Evolutionary conservation across 2,329 filamentous ascomycete genomes (phyloP).

Genomic region (Alternaria panax): DNA sequence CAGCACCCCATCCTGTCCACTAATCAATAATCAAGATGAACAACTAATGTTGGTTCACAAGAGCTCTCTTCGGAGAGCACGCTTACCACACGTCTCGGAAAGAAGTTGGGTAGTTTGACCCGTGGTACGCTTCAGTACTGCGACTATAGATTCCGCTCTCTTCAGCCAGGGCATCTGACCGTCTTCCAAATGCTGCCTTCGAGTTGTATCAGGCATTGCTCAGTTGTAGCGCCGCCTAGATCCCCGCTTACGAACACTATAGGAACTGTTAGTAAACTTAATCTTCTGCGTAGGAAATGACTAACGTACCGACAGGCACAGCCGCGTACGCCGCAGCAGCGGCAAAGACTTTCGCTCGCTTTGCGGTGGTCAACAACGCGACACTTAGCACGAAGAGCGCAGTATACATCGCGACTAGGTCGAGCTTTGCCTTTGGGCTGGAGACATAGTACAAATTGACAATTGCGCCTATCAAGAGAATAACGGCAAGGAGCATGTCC

Average conservation of each 20-base stretch:
- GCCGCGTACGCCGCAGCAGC: conserved; percentile 35
- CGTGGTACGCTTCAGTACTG: not conserved
- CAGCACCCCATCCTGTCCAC: not conserved
- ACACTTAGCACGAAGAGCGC: conserved; percentile 33
- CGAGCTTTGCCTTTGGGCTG: conserved; percentile 22
- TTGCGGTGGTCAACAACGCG: conserved; percentile 26
- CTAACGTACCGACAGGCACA: conserved; percentile 20
- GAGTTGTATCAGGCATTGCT: conserved; percentile 12
- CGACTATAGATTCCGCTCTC: not conserved
- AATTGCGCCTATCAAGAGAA: conserved; percentile 34
- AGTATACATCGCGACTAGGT: conserved; percentile 29
- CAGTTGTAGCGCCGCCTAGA: conserved; percentile 15
- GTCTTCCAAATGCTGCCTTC: conserved; percentile 15
- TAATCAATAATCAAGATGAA: not conserved
- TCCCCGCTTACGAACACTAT: conserved; percentile 30
- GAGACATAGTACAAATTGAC: conserved; percentile 25
- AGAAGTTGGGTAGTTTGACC: not conserved
- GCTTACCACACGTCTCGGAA: not conserved
- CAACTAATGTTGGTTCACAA: not conserved
- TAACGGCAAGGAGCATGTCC: conserved; percentile 18
- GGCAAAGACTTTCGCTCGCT: conserved; percentile 33
- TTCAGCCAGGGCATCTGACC: conserved; percentile 5
- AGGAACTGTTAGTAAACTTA: not conserved
- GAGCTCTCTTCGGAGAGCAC: not conserved
- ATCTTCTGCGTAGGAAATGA: too few relatives aligned